A percentile compares a stretch with the other conserved stretches of the same genome.
These are phyloP conservation scores for Picea sitchensis DNA, from an alignment of 75 land plant species.

Conservation along the genomic window DNA sequence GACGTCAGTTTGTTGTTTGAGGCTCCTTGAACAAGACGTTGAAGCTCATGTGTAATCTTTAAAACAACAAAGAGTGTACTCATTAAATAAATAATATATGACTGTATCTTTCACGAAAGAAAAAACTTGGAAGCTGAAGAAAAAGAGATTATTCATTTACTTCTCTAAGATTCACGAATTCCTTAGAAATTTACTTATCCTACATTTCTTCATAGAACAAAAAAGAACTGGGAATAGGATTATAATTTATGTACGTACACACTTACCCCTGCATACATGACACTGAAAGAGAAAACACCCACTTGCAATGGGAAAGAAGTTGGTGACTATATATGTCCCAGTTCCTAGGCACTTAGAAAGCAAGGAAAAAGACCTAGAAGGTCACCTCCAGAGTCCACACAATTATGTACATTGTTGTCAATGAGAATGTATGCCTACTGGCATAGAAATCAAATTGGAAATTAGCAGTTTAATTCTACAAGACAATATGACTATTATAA, in stretches of 20 bases:
- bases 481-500: neutral
- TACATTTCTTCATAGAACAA: neutral
- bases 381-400: neutral
- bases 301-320: neutral
- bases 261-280: neutral
- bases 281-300: neutral
- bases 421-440: neutral
- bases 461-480: neutral
- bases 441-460: neutral
- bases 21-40: conserved; percentile 69
- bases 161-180: neutral
- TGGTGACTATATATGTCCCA: neutral
- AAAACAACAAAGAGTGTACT: neutral
- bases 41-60: conserved; percentile 90
- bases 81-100: neutral
- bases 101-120: neutral
- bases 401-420: neutral
- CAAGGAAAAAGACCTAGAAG: neutral
- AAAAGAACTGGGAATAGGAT: neutral
- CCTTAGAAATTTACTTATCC: neutral
- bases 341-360: neutral
- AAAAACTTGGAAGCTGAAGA: neutral
- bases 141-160: neutral
- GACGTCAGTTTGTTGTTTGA: conserved; percentile 59
- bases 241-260: too few species aligned